A percentile compares a stretch with the other conserved stretches of the same genome.
These are phyloP conservation scores for Cladosporium oxysporum DNA, from an alignment of 2,329 filamentous ascomycete species.

Conservation along the genomic window DNA sequence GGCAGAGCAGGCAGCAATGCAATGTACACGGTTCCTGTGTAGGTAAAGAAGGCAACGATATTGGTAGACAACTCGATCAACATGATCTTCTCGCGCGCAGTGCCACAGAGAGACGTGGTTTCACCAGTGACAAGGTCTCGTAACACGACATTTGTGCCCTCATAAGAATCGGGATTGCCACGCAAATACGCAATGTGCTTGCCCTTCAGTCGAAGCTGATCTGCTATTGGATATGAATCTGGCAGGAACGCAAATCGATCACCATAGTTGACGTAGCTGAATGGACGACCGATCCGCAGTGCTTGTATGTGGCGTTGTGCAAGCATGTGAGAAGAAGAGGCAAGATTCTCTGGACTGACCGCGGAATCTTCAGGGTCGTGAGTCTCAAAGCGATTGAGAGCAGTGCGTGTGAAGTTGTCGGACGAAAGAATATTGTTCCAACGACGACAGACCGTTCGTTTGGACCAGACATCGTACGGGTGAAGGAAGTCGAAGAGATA, in stretches of 20 bases:
- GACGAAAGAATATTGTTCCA: slow-evolving; percentile 38
- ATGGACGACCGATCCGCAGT: slow-evolving; percentile 23
- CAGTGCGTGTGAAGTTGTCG: slow-evolving; percentile 15
- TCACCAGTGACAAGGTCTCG: slow-evolving; percentile 21
- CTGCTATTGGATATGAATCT: neutral
- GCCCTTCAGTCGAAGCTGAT: slow-evolving; percentile 20
- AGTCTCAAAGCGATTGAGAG: slow-evolving; percentile 18
- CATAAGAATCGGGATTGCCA: neutral
- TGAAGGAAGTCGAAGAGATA: slow-evolving; percentile 37
- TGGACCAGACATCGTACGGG: slow-evolving; percentile 32
- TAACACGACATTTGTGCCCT: slow-evolving; percentile 22
- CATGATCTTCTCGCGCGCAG: slow-evolving; percentile 25
- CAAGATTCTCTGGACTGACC: neutral
- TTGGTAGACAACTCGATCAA: slow-evolving; percentile 19
- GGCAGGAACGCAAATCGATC: neutral
- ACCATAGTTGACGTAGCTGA: slow-evolving; percentile 12
- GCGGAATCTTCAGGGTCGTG: slow-evolving; percentile 23
- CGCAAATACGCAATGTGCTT: slow-evolving; percentile 24
- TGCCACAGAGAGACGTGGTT: slow-evolving; percentile 9
- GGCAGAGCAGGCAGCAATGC: slow-evolving; percentile 8
- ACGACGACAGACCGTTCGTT: slow-evolving; percentile 35
- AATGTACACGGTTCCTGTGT: slow-evolving; percentile 22
- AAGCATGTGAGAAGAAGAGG: neutral
- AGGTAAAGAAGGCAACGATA: slow-evolving; percentile 22
- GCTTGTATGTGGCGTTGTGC: slow-evolving; percentile 25